phyloP scores from a whole-genome alignment of 2,329 filamentous ascomycete species.

The Epichloe glyceriae region DNA sequence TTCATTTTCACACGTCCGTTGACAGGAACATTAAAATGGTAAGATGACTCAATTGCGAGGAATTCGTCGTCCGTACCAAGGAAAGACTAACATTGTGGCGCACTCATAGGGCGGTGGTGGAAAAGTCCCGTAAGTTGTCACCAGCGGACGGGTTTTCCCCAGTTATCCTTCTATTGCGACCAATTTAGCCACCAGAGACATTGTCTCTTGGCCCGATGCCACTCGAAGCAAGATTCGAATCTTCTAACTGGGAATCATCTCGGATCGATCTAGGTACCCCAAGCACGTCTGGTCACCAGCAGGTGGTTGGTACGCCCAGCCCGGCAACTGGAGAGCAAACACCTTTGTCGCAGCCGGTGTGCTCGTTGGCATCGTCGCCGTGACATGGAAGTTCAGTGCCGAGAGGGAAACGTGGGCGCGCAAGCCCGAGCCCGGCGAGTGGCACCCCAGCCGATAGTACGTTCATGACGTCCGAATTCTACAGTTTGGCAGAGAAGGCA shows the following conservation, averaged over 20 bases:
- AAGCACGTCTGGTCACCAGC: constrained; percentile 99
- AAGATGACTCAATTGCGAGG: constrained; percentile 12
- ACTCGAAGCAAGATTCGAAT: constrained; percentile 4
- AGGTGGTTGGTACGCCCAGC: constrained; percentile 95
- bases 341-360: constrained; percentile 63
- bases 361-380: constrained; percentile 53
- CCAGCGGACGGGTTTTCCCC: not conserved
- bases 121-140: constrained; percentile 38
- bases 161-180: not conserved
- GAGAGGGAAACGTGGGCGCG: constrained; percentile 58
- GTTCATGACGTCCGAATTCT: constrained; percentile 21
- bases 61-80: not conserved
- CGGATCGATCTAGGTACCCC: constrained; percentile 53
- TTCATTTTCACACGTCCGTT: constrained; percentile 16
- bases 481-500: not conserved
- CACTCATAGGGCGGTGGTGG: constrained; percentile 62
- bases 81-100: not conserved
- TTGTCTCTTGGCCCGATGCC: constrained; percentile 5
- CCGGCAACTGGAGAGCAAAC: constrained; percentile 89
- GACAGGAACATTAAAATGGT: constrained; percentile 41
- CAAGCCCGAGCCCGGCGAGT: constrained; percentile 64
- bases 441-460: constrained; percentile 77
- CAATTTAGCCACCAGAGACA: constrained; percentile 7
- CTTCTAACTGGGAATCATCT: not conserved
- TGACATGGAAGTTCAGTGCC: constrained; percentile 61